Evolutionary conservation across 805 yeast species (phyloP).

Genomic region (Wickerhamomyces sydowiorum): DNA sequence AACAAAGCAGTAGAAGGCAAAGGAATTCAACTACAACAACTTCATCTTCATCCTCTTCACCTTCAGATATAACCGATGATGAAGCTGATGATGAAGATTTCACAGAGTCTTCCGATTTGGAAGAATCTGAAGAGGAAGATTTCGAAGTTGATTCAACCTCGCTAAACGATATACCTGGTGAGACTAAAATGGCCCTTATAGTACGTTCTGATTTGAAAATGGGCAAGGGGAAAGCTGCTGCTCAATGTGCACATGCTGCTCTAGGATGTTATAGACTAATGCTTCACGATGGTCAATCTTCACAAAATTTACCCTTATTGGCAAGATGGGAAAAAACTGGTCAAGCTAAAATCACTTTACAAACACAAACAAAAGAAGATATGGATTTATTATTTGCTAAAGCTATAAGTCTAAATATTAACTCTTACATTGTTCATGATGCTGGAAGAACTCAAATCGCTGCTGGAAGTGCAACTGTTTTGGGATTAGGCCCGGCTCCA

Average conservation of each 20-base stretch:
- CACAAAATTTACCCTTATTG: conserved; percentile 57
- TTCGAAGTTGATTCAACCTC: conserved; percentile 54
- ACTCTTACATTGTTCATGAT: conserved; percentile 80
- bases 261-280: conserved; percentile 76
- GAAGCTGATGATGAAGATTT: conserved; percentile 25
- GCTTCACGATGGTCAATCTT: conserved; percentile 41
- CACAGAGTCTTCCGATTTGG: conserved; percentile 32
- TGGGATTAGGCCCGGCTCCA: conserved; percentile 98
- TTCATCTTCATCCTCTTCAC: conserved; percentile 8
- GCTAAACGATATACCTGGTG: conserved; percentile 68
- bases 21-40: neutral
- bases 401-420: conserved; percentile 75
- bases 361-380: conserved; percentile 59
- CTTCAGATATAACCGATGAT: conserved; percentile 8
- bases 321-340: conserved; percentile 78
- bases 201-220: conserved; percentile 85
- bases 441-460: conserved; percentile 97
- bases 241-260: conserved; percentile 98
- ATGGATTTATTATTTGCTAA: conserved; percentile 74
- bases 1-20: neutral
- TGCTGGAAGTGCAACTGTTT: conserved; percentile 92
- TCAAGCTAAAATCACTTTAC: conserved; percentile 89
- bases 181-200: conserved; percentile 79
- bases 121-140: conserved; percentile 46
- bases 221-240: conserved; percentile 95